A percentile compares a stretch with the other conserved stretches of the same genome.
Conservation (phyloP, 1,284 basidiomycete genomes). For the Cutaneotrichosporon sp. region DNA sequence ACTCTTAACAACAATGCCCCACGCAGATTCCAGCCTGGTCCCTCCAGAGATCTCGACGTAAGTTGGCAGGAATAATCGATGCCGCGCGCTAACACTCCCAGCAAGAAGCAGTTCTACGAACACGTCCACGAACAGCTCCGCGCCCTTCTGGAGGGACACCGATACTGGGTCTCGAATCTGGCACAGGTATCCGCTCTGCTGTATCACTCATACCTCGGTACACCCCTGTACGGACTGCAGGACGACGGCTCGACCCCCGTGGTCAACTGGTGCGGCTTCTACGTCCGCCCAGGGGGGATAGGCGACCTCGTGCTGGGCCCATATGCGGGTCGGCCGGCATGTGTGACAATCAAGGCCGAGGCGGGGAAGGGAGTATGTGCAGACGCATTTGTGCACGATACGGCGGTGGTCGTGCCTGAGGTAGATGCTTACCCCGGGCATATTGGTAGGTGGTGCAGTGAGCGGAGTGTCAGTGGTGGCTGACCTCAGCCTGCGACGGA, state of each 20-base stretch:
- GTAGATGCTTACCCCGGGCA: conserved; percentile 78
- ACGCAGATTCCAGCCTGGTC: conserved; percentile 72
- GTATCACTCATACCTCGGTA: conserved; percentile 66
- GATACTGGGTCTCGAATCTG: conserved; percentile 81
- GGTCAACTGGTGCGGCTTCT: conserved; percentile 88
- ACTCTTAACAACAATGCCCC: conserved; percentile 55
- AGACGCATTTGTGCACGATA: conserved; percentile 59
- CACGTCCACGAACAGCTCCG: conserved; percentile 64
- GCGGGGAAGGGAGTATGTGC: conserved; percentile 73
- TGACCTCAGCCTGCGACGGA: conserved; percentile 64
- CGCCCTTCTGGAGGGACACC: conserved; percentile 60
- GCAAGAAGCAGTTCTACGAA: conserved; percentile 68
- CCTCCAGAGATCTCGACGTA: conserved; percentile 60
- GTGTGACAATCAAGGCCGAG: conserved; percentile 65
- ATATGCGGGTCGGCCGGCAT: conserved; percentile 82
- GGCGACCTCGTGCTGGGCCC: conserved; percentile 64
- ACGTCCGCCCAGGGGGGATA: conserved; percentile 59
- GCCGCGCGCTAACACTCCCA: conserved; percentile 19
- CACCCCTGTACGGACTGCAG: conserved; percentile 58
- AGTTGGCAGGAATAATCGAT: conserved; percentile 11
- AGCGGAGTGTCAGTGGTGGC: too few species aligned
- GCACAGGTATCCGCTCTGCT: conserved; percentile 74
- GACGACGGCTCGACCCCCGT: conserved; percentile 52
- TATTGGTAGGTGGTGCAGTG: conserved; percentile 58
- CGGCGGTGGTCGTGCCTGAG: conserved; percentile 62